Evolutionary conservation across 192 early-diverging fungal species (phyloP).

Genomic region (Linnemannia hyalina): DNA sequence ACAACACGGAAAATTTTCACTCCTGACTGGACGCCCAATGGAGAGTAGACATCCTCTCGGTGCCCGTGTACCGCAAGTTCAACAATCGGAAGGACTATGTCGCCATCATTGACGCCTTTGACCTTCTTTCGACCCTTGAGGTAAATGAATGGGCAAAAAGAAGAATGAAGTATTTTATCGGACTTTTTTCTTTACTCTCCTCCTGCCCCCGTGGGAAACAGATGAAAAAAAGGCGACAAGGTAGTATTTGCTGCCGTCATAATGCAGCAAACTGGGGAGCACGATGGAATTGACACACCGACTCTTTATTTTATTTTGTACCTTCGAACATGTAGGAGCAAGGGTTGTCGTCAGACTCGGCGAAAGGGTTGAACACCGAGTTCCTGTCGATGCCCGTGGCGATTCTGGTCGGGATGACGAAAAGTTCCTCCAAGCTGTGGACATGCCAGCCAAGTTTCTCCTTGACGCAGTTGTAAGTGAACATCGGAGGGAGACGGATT

Average conservation of each 20-base stretch:
- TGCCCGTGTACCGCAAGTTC: conserved; percentile 64
- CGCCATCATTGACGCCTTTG: conserved; percentile 65
- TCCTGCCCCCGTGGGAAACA: neutral
- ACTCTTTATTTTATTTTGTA: conserved; percentile 4
- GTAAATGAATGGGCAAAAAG: conserved; percentile 32
- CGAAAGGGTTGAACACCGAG: conserved; percentile 22
- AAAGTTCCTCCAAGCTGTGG: conserved; percentile 50
- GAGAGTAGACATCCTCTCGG: conserved; percentile 62
- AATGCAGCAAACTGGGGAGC: neutral
- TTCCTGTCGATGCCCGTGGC: conserved; percentile 50
- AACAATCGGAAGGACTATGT: conserved; percentile 59
- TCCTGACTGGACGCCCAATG: neutral
- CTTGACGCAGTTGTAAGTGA: conserved; percentile 42
- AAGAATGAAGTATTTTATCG: neutral
- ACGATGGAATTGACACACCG: neutral
- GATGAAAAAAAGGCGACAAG: neutral
- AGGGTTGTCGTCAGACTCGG: conserved; percentile 32
- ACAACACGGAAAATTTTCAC: neutral
- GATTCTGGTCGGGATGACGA: conserved; percentile 53
- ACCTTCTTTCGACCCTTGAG: conserved; percentile 60
- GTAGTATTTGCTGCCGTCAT: neutral
- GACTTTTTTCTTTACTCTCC: neutral
- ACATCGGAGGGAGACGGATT: conserved; percentile 3
- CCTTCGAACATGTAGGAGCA: conserved; percentile 22
- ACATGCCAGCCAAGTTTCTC: conserved; percentile 41